Evolutionary conservation across 768 basidiomycete genomes (phyloP), one percentile per base, ranked within the genome.

Genomic region (Serendipita sp.): DNA sequence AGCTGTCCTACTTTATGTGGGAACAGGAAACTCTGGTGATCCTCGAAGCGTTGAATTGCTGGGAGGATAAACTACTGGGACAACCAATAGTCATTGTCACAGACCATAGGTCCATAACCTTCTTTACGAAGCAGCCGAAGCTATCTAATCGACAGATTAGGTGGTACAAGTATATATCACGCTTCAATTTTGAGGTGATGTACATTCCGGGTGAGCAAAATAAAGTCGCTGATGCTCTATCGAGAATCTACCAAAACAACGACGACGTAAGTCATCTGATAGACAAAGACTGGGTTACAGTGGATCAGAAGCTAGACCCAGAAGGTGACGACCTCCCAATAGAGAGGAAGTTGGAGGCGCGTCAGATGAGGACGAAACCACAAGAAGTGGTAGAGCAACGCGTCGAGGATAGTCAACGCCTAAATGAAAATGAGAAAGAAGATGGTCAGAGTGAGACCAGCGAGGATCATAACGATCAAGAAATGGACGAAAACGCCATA

Each of bases 1-100:
- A 77, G 60, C 73, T 74, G 22, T 76, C 76, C 42, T 77, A 78
- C 50, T 71, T 74, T 22, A 73, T 75, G 0, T 74, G 75, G 61
- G 75, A 77, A 64, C 67, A 72, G 3, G 77, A 78, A 50, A 67
- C 77, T 66, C 61, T 77, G 0, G 73, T 73, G 0, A 72, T 73
- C 0, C 68, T 79, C 0, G 75, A 78, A 45, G 33, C 64, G 1
- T 43, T 66, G 16, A 65, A 64, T 16, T 2, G 63, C 64, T 63
- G 70, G 71, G 16, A 66, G 64, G 16, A 73, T 41, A 65, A 74
- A 2, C 43, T 77, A 1, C 71, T 70, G 30, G 76, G 75, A 0
- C 65, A 61, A 0, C 48, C 42, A 0, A 76, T 77, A 38, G 48
- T 48, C 0, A 72, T 72, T 67, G 30, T 69, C 2, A 75, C 72